Evolutionary conservation across 805 yeast species (phyloP).

Genomic region (Suhomyces vadensis): DNA sequence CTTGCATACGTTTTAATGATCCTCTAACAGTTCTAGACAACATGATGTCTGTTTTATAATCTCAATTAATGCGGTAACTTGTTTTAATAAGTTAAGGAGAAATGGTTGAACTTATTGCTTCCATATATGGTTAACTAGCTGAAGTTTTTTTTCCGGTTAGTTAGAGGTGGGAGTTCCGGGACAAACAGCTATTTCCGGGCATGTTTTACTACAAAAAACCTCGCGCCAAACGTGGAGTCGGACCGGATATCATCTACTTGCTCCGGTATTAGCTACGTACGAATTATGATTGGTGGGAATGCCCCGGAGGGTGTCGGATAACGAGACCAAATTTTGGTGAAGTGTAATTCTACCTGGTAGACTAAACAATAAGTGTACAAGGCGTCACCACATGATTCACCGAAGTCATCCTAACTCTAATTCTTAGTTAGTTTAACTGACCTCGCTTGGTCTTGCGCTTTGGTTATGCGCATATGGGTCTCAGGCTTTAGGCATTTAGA

Average conservation of each 20-base stretch:
- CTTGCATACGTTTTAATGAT: slow-evolving; percentile 29
- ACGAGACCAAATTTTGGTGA: no score
- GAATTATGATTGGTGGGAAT: slow-evolving; percentile 4
- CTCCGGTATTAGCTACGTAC: slow-evolving; percentile 5
- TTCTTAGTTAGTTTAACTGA: no score
- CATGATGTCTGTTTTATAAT: slow-evolving; percentile 17
- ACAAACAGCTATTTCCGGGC: not conserved
- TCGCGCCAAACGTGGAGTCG: not conserved
- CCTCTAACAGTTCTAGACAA: slow-evolving; percentile 36
- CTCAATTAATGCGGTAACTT: slow-evolving; percentile 2
- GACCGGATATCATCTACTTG: slow-evolving; percentile 1
- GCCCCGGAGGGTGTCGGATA: slow-evolving; percentile 6
- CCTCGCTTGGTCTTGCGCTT: no score
- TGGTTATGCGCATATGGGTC: no score
- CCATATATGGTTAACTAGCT: not conserved
- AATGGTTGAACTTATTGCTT: not conserved
- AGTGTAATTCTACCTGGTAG: not conserved
- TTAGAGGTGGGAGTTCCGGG: not conserved
- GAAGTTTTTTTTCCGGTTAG: slow-evolving; percentile 7
- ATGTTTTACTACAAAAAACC: not conserved
- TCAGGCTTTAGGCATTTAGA: no score
- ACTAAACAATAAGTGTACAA: not conserved
- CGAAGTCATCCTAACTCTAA: no score
- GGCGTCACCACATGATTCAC: no score
- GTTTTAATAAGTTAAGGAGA: not conserved